These are phyloP conservation scores for Calonectria naviculata DNA, from an alignment of 2,329 filamentous ascomycete genomes.

Conservation along the genomic window DNA sequence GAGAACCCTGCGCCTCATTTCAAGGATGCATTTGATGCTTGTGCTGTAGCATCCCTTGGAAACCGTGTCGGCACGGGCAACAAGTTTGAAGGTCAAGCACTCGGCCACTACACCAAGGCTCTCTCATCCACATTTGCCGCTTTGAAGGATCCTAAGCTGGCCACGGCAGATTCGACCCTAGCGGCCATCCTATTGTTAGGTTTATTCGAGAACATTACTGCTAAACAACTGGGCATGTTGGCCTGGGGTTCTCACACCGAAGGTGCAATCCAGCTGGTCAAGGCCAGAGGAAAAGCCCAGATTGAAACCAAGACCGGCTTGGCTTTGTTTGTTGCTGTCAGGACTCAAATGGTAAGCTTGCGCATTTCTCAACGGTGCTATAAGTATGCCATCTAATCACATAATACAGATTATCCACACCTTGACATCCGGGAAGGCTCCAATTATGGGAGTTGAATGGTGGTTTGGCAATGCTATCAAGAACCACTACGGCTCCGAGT, in stretches of 20 bases:
- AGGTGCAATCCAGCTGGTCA: constrained; percentile 71
- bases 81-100: constrained; percentile 52
- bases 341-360: constrained; percentile 66
- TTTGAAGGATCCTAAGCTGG: constrained; percentile 60
- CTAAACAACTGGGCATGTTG: constrained; percentile 63
- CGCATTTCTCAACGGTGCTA: neutral
- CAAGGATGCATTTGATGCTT: constrained; percentile 68
- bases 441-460: constrained; percentile 67
- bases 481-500: constrained; percentile 59
- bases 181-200: constrained; percentile 70
- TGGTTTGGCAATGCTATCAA: constrained; percentile 66
- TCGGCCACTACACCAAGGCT: constrained; percentile 66
- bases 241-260: constrained; percentile 75
- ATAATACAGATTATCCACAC: constrained; percentile 65
- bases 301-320: constrained; percentile 63
- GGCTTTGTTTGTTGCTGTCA: constrained; percentile 68
- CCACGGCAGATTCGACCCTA: constrained; percentile 67
- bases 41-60: constrained; percentile 66
- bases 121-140: constrained; percentile 64
- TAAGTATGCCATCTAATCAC: constrained; percentile 12
- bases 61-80: constrained; percentile 56
- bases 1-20: constrained; percentile 59
- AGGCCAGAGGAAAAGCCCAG: constrained; percentile 66
- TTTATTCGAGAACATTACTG: constrained; percentile 70
- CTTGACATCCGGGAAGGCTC: constrained; percentile 62